Conservation (phyloP, 2,329 filamentous ascomycete genomes). For the Sporothrix pallida region DNA sequence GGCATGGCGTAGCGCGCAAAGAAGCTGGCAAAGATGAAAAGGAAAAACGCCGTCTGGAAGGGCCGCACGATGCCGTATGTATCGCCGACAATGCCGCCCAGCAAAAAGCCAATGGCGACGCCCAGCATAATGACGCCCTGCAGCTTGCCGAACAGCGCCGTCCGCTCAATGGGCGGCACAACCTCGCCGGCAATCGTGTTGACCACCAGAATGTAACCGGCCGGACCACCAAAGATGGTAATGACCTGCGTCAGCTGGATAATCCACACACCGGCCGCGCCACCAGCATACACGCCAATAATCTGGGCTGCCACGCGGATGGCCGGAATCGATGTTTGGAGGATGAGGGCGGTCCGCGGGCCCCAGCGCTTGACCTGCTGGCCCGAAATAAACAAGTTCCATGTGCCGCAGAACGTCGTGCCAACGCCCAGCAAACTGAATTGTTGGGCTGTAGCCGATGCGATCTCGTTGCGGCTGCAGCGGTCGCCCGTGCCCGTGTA, state of each 20-base stretch:
- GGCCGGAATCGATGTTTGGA: slow-evolving; percentile 69
- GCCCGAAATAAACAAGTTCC: slow-evolving; percentile 71
- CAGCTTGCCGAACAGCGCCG: slow-evolving; percentile 67
- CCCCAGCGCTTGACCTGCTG: slow-evolving; percentile 71
- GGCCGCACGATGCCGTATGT: slow-evolving; percentile 66
- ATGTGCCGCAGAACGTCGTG: slow-evolving; percentile 68
- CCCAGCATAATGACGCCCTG: slow-evolving; percentile 73
- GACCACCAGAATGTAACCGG: slow-evolving; percentile 66
- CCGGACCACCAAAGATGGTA: slow-evolving; percentile 70
- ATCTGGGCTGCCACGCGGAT: slow-evolving; percentile 68
- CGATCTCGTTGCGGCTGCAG: slow-evolving; percentile 66
- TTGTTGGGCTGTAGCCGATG: slow-evolving; percentile 67
- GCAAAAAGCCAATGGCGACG: slow-evolving; percentile 60
- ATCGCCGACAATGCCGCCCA: slow-evolving; percentile 69
- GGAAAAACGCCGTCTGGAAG: slow-evolving; percentile 66
- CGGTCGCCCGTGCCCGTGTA: slow-evolving; percentile 56
- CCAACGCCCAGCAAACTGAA: slow-evolving; percentile 69
- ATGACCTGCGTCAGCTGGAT: slow-evolving; percentile 72
- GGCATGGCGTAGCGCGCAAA: slow-evolving; percentile 54
- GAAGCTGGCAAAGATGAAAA: slow-evolving; percentile 56
- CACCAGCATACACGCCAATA: slow-evolving; percentile 66
- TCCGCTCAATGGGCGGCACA: slow-evolving; percentile 63
- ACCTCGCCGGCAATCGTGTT: slow-evolving; percentile 73
- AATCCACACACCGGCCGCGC: slow-evolving; percentile 67
- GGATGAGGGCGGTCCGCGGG: slow-evolving; percentile 64